phyloP scores from a whole-genome alignment of 139 green algal species.

The Pedinophyceae sp. region DNA sequence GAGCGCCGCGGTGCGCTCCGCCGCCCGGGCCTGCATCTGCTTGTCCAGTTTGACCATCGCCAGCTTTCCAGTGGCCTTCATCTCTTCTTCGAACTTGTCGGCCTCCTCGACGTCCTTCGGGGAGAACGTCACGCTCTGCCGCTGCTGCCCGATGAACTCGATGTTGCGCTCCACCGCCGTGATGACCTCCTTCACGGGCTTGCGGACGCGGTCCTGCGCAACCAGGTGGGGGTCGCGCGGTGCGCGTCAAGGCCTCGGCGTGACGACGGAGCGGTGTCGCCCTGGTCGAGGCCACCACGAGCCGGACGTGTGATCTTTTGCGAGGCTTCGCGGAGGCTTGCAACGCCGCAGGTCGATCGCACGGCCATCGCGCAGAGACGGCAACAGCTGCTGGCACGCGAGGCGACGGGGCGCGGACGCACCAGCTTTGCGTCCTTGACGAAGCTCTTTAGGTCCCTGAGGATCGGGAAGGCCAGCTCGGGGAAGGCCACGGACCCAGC shows the following conservation, averaged over 20 bases:
- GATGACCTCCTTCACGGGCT: constrained; percentile 24
- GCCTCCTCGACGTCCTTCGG: constrained; percentile 48
- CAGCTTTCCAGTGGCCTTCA: constrained; percentile 4
- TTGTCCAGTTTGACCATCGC: neutral
- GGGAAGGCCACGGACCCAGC: constrained; percentile 62
- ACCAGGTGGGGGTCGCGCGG: neutral
- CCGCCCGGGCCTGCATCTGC: neutral
- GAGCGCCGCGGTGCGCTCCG: neutral
- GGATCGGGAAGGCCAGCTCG: constrained; percentile 60
- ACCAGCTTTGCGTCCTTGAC: constrained; percentile 56
- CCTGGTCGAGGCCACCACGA: neutral
- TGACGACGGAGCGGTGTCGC: neutral
- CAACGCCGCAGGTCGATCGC: constrained; percentile 2
- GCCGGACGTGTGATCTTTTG: neutral
- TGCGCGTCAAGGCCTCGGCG: neutral
- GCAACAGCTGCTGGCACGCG: neutral
- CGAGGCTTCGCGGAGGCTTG: neutral
- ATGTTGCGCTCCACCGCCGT: constrained; percentile 46
- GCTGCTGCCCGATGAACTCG: constrained; percentile 30
- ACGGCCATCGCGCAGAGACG: neutral
- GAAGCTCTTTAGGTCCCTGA: constrained; percentile 55
- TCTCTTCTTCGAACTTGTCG: constrained; percentile 25
- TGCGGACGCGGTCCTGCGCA: too few species aligned
- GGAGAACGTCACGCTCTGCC: constrained; percentile 50
- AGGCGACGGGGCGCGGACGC: constrained; percentile 30